Evolutionary conservation across 1,139 yeast species (phyloP).

Genomic region (Hyphopichia burtonii): DNA sequence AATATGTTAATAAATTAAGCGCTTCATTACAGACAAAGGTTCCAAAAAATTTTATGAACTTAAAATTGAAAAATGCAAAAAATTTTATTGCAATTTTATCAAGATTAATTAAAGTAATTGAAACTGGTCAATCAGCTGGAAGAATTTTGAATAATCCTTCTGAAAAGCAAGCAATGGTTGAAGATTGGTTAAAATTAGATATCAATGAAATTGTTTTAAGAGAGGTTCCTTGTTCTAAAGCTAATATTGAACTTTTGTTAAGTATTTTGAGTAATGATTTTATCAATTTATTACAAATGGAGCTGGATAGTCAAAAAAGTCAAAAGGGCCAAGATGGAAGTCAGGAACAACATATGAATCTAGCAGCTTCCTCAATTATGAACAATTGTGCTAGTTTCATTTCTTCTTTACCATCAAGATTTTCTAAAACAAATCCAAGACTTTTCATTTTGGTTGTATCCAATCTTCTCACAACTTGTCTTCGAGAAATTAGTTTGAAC

Average conservation of each 20-base stretch:
- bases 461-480: conserved; percentile 60
- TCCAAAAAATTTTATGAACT: conserved; percentile 49
- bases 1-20: conserved; percentile 41
- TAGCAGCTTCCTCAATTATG: conserved; percentile 5
- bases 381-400: conserved; percentile 23
- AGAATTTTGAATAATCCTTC: conserved; percentile 46
- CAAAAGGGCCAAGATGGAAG: conserved; percentile 4
- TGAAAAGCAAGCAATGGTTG: conserved; percentile 53
- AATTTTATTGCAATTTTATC: conserved; percentile 57
- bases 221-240: conserved; percentile 54
- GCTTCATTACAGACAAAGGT: conserved; percentile 40
- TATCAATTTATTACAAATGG: conserved; percentile 16
- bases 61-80: conserved; percentile 55
- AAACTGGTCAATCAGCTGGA: conserved; percentile 57
- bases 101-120: conserved; percentile 58
- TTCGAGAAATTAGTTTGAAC: conserved; percentile 58
- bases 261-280: conserved; percentile 44
- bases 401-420: conserved; percentile 45
- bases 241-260: conserved; percentile 30
- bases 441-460: conserved; percentile 55
- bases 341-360: conserved; percentile 3
- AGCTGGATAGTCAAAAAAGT: background rate
- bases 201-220: conserved; percentile 48
- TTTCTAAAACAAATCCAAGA: conserved; percentile 52
- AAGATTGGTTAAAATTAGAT: conserved; percentile 61